These are phyloP conservation scores for Aspergillus haitiensis DNA, from an alignment of 495 filamentous ascomycete species.

Conservation along the genomic window DNA sequence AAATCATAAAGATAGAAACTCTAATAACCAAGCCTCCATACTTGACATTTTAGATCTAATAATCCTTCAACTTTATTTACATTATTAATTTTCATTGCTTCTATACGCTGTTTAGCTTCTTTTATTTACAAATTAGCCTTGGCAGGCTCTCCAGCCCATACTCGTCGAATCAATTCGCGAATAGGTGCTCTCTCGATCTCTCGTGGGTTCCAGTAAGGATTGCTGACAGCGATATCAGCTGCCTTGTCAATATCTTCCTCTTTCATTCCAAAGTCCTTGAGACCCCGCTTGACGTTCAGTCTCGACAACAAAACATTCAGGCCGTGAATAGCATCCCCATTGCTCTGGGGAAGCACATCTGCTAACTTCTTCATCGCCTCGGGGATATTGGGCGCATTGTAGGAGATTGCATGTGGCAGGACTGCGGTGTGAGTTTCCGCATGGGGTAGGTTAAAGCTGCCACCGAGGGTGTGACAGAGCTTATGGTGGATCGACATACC, in stretches of 20 bases:
- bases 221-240: slow-evolving; percentile 62
- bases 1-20: too few species aligned
- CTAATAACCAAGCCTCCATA: too few species aligned
- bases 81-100: slow-evolving; percentile 3
- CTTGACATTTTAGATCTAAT: too few species aligned
- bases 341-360: slow-evolving; percentile 56
- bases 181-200: slow-evolving; percentile 56
- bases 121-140: slow-evolving; percentile 53
- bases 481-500: slow-evolving; percentile 74
- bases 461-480: slow-evolving; percentile 67
- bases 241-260: slow-evolving; percentile 67
- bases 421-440: slow-evolving; percentile 70
- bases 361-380: slow-evolving; percentile 59
- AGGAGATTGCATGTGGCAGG: slow-evolving; percentile 65
- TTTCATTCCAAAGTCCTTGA: slow-evolving; percentile 63
- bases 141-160: slow-evolving; percentile 68
- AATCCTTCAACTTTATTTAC: too few species aligned
- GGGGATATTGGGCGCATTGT: slow-evolving; percentile 64
- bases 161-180: slow-evolving; percentile 63
- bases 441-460: slow-evolving; percentile 68
- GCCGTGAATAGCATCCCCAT: slow-evolving; percentile 59
- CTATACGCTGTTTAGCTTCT: not conserved
- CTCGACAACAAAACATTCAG: slow-evolving; percentile 60
- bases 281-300: slow-evolving; percentile 56
- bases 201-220: slow-evolving; percentile 66